Conservation (phyloP, 805 yeast species). For the Phaffomyces opuntiae region DNA sequence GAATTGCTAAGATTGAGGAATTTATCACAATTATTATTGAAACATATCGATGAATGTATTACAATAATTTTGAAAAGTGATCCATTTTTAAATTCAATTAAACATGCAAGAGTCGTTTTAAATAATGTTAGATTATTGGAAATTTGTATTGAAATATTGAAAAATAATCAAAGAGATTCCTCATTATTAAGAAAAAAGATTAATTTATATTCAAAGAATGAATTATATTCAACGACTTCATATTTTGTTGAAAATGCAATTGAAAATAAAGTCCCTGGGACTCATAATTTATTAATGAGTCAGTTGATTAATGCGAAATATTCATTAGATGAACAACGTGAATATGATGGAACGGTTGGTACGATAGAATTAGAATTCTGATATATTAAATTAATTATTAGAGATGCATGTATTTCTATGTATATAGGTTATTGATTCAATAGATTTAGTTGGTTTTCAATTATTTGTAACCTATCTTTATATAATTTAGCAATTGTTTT, state of each 20-base stretch:
- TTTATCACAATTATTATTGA: conserved; percentile 28
- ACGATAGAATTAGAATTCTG: conserved; percentile 1
- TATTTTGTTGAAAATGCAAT: conserved; percentile 15
- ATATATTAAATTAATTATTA: not conserved
- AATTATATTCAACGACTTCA: conserved; percentile 14
- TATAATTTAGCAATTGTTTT: conserved; percentile 8
- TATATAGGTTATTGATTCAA: not conserved
- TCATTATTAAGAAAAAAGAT: conserved; percentile 11
- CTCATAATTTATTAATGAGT: conserved; percentile 9
- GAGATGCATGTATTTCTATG: not conserved
- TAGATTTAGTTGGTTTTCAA: conserved; percentile 3
- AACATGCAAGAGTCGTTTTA: conserved; percentile 22
- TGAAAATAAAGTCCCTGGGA: conserved; percentile 7
- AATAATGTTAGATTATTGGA: conserved; percentile 28
- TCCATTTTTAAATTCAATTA: conserved; percentile 6
- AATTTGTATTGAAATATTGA: conserved; percentile 27
- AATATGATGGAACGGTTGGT: not conserved
- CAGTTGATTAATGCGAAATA: conserved; percentile 16
- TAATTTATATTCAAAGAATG: conserved; percentile 7
- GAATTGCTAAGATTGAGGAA: conserved; percentile 40
- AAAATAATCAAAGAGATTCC: conserved; percentile 7
- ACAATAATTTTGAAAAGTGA: conserved; percentile 29
- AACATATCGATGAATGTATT: conserved; percentile 44
- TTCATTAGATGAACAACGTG: conserved; percentile 6
- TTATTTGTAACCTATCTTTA: conserved; percentile 11